phyloP scores from a whole-genome alignment of 441 rosid genomes.

The Erodium moschatum region DNA sequence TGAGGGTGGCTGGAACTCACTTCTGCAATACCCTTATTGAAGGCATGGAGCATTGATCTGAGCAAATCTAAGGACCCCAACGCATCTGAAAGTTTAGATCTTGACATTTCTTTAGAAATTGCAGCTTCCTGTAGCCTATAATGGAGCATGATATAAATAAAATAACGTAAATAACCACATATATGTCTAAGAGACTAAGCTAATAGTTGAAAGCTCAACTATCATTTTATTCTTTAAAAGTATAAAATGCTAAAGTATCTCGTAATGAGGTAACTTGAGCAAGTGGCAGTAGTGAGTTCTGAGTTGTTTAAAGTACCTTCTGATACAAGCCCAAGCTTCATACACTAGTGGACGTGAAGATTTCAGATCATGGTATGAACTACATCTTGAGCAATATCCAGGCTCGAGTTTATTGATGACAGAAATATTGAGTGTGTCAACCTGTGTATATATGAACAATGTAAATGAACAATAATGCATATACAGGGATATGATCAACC shows the following conservation, averaged over 20 bases:
- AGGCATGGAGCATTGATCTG: conserved; percentile 52
- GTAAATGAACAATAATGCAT: neutral
- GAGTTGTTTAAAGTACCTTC: conserved; percentile 35
- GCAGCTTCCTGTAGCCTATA: conserved; percentile 51
- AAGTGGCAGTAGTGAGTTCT: neutral
- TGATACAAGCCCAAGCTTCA: conserved; percentile 45
- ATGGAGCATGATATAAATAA: conserved; percentile 10
- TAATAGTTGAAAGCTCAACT: too few species aligned
- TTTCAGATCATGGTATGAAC: conserved; percentile 37
- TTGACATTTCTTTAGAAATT: conserved; percentile 29
- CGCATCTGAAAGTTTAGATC: conserved; percentile 36
- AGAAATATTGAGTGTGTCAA: conserved; percentile 24
- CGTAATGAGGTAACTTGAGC: neutral
- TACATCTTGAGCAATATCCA: conserved; percentile 58
- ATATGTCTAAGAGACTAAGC: neutral
- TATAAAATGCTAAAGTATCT: too few species aligned
- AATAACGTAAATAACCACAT: neutral
- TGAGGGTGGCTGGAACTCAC: conserved; percentile 33
- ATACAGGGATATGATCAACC: neutral
- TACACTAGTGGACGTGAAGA: conserved; percentile 33
- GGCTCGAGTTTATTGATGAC: conserved; percentile 30
- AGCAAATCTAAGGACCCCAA: conserved; percentile 43
- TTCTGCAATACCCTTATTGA: conserved; percentile 69
- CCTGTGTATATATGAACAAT: conserved; percentile 24
- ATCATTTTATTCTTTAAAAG: too few species aligned